Base-by-base conservation (phyloP, 2,329 filamentous ascomycete genomes). In the Mariannaea sp. region DNA sequence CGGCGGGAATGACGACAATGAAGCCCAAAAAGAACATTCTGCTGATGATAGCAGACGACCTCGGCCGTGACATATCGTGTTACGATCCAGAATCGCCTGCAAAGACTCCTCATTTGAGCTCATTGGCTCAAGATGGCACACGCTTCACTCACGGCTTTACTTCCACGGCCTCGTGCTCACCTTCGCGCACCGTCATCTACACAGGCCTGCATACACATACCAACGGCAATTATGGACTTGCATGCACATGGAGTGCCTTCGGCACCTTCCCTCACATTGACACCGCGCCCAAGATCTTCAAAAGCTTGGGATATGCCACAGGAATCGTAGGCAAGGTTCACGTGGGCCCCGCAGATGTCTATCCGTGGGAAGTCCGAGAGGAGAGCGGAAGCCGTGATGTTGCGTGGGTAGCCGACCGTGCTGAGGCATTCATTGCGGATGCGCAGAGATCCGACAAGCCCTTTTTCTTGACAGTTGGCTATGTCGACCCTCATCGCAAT, bases 271-370 rank as follows among this genome's bases (percentile, higher is more conserved):
- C 75, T 32, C 64, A 75, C 50, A 64, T 79, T 29, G 69, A 78
- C 29, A 75, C 73, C 0, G 61, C 66, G 0, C 76, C 77, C 42
- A 49, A 39, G 0, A 46, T 77, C 0, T 71, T 80, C 57, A 69
- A 68, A 13, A 33, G 58, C 2, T 53, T 62, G 1, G 76, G 75
- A 2, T 77, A 78, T 53, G 67, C 63, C 41, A 79, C 76, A 0
- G 76, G 74, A 2, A 73, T 80, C 22, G 61, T 79, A 3, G 75
- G 75, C 5, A 80, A 80, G 57, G 66, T 80, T 1, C 77, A 80
- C 48, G 77, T 79, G 10, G 75, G 75, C 1, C 76, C 72, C 13
- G 8, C 8, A 4, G 12, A 12, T 5, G 35, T 22, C 5, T 39
- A 39, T 12, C 35, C 73, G 0, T 80, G 76, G 76, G 57, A 75